Percentiles rank a stretch among this genome's conserved stretches.
phyloP scores from a whole-genome alignment of 208 protist genomes.

The Acanthamoeba healyi region DNA sequence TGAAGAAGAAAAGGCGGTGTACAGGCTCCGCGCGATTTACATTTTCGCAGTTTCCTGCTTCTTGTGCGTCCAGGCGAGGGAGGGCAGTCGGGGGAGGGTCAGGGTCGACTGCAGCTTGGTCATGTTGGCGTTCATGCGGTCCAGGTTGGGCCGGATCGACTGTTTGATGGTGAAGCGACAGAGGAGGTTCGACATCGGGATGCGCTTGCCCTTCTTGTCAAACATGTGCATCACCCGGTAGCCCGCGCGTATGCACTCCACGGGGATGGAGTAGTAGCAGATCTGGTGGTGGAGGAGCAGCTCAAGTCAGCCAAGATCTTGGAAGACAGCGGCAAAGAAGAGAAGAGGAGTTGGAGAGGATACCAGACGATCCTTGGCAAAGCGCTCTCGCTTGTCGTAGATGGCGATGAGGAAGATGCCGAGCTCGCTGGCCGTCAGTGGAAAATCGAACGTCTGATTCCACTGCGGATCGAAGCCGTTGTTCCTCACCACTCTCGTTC shows the following conservation, averaged over 20 bases:
- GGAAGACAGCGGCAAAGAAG: too few species aligned
- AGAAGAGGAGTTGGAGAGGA: background rate
- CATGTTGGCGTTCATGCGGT: slow-evolving; percentile 66
- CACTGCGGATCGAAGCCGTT: slow-evolving; percentile 86
- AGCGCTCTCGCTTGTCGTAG: slow-evolving; percentile 77
- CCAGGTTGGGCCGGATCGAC: background rate
- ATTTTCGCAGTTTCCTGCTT: background rate
- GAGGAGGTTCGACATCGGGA: slow-evolving; percentile 78
- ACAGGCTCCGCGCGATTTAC: too few species aligned
- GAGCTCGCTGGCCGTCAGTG: slow-evolving; percentile 68
- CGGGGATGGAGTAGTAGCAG: slow-evolving; percentile 70
- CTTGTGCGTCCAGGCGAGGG: background rate
- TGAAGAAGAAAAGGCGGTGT: too few species aligned
- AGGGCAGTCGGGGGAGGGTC: background rate
- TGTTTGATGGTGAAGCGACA: slow-evolving; percentile 77
- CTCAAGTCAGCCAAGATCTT: slow-evolving; percentile 30
- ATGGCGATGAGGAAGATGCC: slow-evolving; percentile 78
- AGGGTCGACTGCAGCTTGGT: slow-evolving; percentile 40
- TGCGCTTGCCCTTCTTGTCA: slow-evolving; percentile 68
- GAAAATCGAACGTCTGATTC: slow-evolving; percentile 77
- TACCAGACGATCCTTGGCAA: slow-evolving; percentile 75
- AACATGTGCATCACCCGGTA: slow-evolving; percentile 76
- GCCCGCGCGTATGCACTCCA: slow-evolving; percentile 73
- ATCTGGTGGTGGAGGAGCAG: background rate
- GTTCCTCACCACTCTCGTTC: slow-evolving; percentile 31